Percentiles rank a stretch among this genome's conserved stretches.
These are phyloP conservation scores for Chiua sp. DNA, from an alignment of 1,284 basidiomycete species.

Conservation along the genomic window DNA sequence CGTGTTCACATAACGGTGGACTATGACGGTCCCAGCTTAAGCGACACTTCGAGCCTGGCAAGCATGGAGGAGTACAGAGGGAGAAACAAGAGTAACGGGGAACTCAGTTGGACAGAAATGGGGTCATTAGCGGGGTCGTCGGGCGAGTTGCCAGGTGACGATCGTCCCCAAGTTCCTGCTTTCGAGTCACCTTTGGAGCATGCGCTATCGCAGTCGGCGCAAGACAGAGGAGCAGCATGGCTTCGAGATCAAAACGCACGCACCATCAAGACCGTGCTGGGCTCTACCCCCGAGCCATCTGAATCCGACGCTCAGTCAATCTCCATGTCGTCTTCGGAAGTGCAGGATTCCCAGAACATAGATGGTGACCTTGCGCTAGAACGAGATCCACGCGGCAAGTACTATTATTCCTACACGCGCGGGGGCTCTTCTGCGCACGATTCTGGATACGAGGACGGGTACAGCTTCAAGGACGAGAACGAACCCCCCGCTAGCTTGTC, in stretches of 20 bases:
- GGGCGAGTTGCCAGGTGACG: conserved; percentile 62
- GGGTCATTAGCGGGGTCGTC: conserved; percentile 36
- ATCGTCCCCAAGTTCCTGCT: conserved; percentile 35
- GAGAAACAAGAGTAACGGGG: conserved; percentile 63
- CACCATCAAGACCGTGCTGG: conserved; percentile 61
- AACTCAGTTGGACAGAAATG: conserved; percentile 58
- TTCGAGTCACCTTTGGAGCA: conserved; percentile 46
- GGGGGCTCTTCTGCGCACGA: conserved; percentile 54
- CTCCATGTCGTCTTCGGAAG: conserved; percentile 39
- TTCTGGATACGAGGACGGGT: conserved; percentile 56
- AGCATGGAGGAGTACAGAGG: conserved; percentile 75
- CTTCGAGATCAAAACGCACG: conserved; percentile 80
- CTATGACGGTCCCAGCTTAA: conserved; percentile 90
- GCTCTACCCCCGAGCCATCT: conserved; percentile 63
- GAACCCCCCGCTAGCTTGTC: conserved; percentile 29
- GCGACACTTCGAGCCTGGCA: conserved; percentile 81
- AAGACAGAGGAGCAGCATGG: conserved; percentile 80
- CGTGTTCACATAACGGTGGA: conserved; percentile 80
- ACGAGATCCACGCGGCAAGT: conserved; percentile 69
- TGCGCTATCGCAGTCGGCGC: conserved; percentile 49
- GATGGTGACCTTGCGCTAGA: conserved; percentile 69
- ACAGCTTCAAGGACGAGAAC: conserved; percentile 39
- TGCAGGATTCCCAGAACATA: conserved; percentile 42
- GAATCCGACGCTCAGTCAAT: conserved; percentile 56
- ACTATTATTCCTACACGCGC: conserved; percentile 75